Percentiles rank a stretch among this genome's conserved stretches.
phyloP scores from a whole-genome alignment of 139 green algal genomes.

The Pedinophyceae sp. region DNA sequence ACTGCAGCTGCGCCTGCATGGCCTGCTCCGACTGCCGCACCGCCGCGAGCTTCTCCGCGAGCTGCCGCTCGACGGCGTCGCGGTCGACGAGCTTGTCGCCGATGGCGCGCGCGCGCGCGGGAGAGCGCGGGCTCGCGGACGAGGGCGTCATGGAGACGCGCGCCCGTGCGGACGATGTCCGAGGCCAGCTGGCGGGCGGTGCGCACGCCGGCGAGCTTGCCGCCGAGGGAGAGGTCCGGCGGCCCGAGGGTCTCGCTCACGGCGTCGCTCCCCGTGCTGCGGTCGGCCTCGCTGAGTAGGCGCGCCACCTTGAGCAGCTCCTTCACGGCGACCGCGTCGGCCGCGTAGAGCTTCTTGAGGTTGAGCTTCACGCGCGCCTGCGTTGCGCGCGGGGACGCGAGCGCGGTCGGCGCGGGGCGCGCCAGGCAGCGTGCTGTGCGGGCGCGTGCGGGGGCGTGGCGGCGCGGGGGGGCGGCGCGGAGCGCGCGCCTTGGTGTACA shows the following conservation, averaged over 20 bases:
- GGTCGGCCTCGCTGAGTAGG: constrained; percentile 49
- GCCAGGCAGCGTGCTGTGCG: not conserved
- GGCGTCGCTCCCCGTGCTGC: constrained; percentile 19
- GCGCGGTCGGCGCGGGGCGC: not conserved
- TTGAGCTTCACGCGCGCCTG: constrained; percentile 71
- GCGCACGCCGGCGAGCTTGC: constrained; percentile 18
- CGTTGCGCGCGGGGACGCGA: not conserved
- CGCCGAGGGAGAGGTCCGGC: constrained; percentile 25
- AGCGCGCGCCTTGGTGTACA: constrained; percentile 50
- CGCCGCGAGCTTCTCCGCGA: not conserved
- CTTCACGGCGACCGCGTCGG: constrained; percentile 47
- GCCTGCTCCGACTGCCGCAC: not conserved
- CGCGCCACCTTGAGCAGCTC: constrained; percentile 63
- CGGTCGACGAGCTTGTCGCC: constrained; percentile 47
- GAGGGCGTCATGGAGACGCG: constrained; percentile 48
- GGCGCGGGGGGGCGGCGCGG: too few species aligned
- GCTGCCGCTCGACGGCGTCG: constrained; percentile 33
- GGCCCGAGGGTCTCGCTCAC: too few species aligned
- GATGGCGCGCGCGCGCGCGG: constrained; percentile 29
- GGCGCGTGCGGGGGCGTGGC: too few species aligned
- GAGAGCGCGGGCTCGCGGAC: constrained; percentile 33
- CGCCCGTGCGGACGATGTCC: constrained; percentile 45
- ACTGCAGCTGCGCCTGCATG: constrained; percentile 32
- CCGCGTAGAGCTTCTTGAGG: constrained; percentile 64
- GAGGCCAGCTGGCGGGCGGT: constrained; percentile 13